These are phyloP conservation scores for Alisma plantagoaquatica DNA, from an alignment of 106 monocot species.

Conservation along the genomic window DNA sequence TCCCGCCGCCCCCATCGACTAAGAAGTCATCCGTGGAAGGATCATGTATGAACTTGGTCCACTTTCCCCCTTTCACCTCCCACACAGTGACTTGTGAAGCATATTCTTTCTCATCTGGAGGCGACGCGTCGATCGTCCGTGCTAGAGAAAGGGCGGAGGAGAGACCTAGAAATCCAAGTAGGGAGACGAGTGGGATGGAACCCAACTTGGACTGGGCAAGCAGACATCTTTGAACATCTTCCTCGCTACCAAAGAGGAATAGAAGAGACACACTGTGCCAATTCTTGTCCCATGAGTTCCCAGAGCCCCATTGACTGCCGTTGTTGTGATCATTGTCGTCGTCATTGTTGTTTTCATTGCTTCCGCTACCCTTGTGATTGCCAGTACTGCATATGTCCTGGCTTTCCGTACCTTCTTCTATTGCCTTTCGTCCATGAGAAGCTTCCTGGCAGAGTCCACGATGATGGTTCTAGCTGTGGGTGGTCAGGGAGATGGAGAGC, in stretches of 20 bases:
- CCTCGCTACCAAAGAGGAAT: neutral
- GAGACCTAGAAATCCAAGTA: neutral
- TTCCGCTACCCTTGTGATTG: neutral
- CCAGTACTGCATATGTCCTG: no score
- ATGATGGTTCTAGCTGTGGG: neutral
- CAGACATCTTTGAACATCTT: no score
- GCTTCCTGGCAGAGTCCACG: neutral
- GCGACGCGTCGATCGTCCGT: neutral
- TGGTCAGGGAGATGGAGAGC: neutral
- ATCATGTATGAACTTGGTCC: slow-evolving; percentile 38
- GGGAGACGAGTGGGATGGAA: neutral
- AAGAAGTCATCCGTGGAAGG: slow-evolving; percentile 21
- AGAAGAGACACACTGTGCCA: no score
- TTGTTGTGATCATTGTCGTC: neutral
- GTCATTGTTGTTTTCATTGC: neutral
- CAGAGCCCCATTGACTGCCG: no score
- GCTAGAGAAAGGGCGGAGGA: slow-evolving; percentile 21
- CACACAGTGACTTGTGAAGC: slow-evolving; percentile 23
- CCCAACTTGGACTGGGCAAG: no score
- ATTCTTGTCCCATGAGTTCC: no score
- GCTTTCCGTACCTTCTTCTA: no score
- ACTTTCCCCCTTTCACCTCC: slow-evolving; percentile 69
- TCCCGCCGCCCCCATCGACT: slow-evolving; percentile 9
- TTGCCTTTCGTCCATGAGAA: no score
- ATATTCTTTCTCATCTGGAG: neutral